These are phyloP conservation scores for Colletotrichum spinosum DNA, from an alignment of 2,329 filamentous ascomycete species.

Conservation along the genomic window DNA sequence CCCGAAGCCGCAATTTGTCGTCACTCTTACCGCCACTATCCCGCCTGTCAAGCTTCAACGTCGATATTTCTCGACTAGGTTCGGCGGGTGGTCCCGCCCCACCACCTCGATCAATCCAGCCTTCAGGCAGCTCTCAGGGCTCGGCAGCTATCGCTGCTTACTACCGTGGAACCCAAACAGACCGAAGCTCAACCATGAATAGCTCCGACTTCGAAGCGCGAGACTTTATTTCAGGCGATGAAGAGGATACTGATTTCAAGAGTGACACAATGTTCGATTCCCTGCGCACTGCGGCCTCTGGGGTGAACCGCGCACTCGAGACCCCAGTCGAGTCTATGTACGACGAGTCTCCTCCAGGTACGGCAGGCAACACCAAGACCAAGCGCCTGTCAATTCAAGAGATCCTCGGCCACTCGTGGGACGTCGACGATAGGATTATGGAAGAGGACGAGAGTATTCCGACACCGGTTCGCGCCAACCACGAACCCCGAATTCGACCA, in stretches of 20 bases:
- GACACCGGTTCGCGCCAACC: slow-evolving; percentile 60
- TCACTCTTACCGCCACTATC: slow-evolving; percentile 68
- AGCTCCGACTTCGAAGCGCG: slow-evolving; percentile 77
- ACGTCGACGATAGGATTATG: slow-evolving; percentile 67
- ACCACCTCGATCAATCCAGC: slow-evolving; percentile 53
- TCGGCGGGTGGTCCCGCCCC: slow-evolving; percentile 54
- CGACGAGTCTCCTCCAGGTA: slow-evolving; percentile 78
- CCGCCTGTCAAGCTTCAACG: slow-evolving; percentile 65
- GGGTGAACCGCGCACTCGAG: slow-evolving; percentile 73
- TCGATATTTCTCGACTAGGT: slow-evolving; percentile 62
- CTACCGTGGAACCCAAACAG: slow-evolving; percentile 51
- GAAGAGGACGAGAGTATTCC: slow-evolving; percentile 70
- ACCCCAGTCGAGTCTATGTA: slow-evolving; percentile 84
- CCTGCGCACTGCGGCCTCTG: slow-evolving; percentile 76
- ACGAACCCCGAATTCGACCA: slow-evolving; percentile 42
- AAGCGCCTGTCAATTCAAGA: slow-evolving; percentile 71
- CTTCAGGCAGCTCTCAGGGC: slow-evolving; percentile 55
- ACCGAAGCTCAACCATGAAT: slow-evolving; percentile 73
- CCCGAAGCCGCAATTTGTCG: slow-evolving; percentile 59
- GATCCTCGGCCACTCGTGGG: slow-evolving; percentile 66
- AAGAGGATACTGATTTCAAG: slow-evolving; percentile 82
- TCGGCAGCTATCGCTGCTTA: slow-evolving; percentile 58
- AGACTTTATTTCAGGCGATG: slow-evolving; percentile 75
- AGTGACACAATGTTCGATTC: slow-evolving; percentile 85
- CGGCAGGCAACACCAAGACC: slow-evolving; percentile 62